These are phyloP conservation scores for Cystobasidium sp. DNA, from an alignment of 1,284 basidiomycete genomes.

Conservation along the genomic window DNA sequence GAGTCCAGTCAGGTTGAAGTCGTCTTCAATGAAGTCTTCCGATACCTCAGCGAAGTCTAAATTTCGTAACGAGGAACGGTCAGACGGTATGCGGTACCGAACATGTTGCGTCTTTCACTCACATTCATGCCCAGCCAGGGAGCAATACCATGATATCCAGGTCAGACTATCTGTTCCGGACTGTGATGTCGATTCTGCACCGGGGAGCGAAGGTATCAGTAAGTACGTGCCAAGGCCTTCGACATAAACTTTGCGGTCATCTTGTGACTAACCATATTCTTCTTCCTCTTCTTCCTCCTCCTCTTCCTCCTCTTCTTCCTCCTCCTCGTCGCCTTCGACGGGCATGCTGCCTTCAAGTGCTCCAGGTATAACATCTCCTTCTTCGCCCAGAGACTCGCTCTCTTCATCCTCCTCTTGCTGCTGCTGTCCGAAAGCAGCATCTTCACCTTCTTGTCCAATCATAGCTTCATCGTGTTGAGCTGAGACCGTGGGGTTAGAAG, in stretches of 20 bases:
- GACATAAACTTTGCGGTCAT: neutral
- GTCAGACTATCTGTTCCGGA: slow-evolving; percentile 63
- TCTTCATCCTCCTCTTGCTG: slow-evolving; percentile 49
- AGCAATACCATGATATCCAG: slow-evolving; percentile 99
- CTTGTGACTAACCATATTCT: slow-evolving; percentile 47
- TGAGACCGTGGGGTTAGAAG: slow-evolving; percentile 16
- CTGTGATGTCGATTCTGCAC: slow-evolving; percentile 40
- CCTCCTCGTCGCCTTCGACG: slow-evolving; percentile 26
- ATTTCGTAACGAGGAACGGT: neutral
- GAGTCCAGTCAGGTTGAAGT: slow-evolving; percentile 97
- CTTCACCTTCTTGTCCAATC: slow-evolving; percentile 18
- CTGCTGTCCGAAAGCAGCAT: slow-evolving; percentile 29
- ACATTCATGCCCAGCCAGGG: slow-evolving; percentile 93
- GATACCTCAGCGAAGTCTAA: slow-evolving; percentile 64
- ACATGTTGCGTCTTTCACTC: neutral
- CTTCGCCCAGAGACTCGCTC: slow-evolving; percentile 42
- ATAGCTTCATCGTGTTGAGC: slow-evolving; percentile 33
- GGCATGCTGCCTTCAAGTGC: slow-evolving; percentile 25
- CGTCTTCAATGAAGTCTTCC: slow-evolving; percentile 99
- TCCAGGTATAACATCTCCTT: slow-evolving; percentile 5
- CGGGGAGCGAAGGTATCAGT: neutral
- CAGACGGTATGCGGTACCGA: neutral
- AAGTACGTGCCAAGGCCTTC: neutral
- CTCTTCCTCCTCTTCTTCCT: slow-evolving; percentile 32
- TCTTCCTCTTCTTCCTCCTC: slow-evolving; percentile 49